These are phyloP conservation scores for Xylaria sp. DNA, from an alignment of 2,329 filamentous ascomycete genomes.

Conservation along the genomic window DNA sequence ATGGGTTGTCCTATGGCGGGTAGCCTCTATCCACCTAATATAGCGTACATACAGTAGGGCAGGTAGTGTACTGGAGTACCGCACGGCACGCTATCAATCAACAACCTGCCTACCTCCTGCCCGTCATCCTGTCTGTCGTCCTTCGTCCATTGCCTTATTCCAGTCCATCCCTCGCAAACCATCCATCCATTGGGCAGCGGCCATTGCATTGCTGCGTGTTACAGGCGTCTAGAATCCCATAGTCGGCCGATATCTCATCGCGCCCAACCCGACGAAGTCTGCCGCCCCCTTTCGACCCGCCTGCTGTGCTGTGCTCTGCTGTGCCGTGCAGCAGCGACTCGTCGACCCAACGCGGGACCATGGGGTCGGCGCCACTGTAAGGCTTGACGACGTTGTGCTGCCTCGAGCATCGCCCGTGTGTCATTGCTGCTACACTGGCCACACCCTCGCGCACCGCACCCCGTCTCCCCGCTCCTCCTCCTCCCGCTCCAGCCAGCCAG, in stretches of 20 bases:
- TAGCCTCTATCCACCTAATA: background rate
- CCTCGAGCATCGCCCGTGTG: conserved; percentile 37
- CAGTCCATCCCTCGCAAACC: conserved; percentile 10
- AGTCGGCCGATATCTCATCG: conserved; percentile 16
- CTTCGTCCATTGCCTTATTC: conserved; percentile 26
- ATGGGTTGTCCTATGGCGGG: background rate
- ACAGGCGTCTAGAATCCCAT: conserved; percentile 12
- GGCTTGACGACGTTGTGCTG: conserved; percentile 48
- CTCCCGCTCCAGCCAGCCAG: background rate
- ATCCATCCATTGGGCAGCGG: conserved; percentile 12
- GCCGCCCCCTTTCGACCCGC: conserved; percentile 26
- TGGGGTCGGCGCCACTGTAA: conserved; percentile 45
- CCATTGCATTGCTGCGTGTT: conserved; percentile 16
- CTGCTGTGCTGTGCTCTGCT: conserved; percentile 11
- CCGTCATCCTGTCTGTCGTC: conserved; percentile 22
- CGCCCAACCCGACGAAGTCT: conserved; percentile 15
- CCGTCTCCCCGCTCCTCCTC: background rate
- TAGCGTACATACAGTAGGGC: background rate
- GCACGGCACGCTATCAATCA: conserved; percentile 12
- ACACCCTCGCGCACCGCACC: conserved; percentile 11
- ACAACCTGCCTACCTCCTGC: conserved; percentile 22
- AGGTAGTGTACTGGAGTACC: too few species aligned
- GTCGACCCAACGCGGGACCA: conserved; percentile 40
- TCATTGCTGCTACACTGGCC: conserved; percentile 34
- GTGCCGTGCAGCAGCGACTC: conserved; percentile 32